These are phyloP conservation scores for Actinomortierella wolfii DNA, from an alignment of 371 early-diverging fungal species.

Conservation along the genomic window DNA sequence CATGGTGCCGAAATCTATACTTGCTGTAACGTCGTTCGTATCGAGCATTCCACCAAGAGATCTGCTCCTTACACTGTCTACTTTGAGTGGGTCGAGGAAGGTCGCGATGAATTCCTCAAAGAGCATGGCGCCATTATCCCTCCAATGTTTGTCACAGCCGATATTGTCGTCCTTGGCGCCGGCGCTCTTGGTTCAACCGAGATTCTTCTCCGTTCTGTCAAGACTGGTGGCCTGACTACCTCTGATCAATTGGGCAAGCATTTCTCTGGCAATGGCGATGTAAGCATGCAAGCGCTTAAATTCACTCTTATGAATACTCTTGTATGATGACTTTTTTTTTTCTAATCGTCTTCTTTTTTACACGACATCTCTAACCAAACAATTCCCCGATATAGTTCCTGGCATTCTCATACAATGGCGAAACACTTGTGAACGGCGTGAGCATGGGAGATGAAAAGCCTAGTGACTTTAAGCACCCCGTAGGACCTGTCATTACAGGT, in stretches of 20 bases:
- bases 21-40: slow-evolving; percentile 36
- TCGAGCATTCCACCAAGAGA: slow-evolving; percentile 29
- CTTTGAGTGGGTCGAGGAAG: slow-evolving; percentile 47
- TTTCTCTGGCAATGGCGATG: slow-evolving; percentile 51
- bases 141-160: slow-evolving; percentile 48
- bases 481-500: slow-evolving; percentile 50
- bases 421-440: slow-evolving; percentile 36
- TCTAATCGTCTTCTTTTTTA: not conserved
- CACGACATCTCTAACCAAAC: not conserved
- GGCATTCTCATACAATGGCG: slow-evolving; percentile 42
- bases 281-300: slow-evolving; percentile 31
- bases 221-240: slow-evolving; percentile 28
- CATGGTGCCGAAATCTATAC: slow-evolving; percentile 51
- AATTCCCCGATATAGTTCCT: slow-evolving; percentile 25
- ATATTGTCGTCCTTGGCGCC: slow-evolving; percentile 48
- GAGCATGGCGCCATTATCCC: slow-evolving; percentile 29
- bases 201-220: slow-evolving; percentile 43
- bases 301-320: too few species aligned
- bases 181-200: slow-evolving; percentile 47
- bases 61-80: slow-evolving; percentile 40
- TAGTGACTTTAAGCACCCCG: slow-evolving; percentile 23
- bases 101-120: slow-evolving; percentile 21
- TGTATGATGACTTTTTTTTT: not conserved
- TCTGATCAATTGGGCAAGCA: slow-evolving; percentile 42
- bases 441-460: slow-evolving; percentile 40